A percentile compares a stretch with the other conserved stretches of the same genome.
Conservation (phyloP, 2,329 filamentous ascomycete species). For the Xylaria sp. region DNA sequence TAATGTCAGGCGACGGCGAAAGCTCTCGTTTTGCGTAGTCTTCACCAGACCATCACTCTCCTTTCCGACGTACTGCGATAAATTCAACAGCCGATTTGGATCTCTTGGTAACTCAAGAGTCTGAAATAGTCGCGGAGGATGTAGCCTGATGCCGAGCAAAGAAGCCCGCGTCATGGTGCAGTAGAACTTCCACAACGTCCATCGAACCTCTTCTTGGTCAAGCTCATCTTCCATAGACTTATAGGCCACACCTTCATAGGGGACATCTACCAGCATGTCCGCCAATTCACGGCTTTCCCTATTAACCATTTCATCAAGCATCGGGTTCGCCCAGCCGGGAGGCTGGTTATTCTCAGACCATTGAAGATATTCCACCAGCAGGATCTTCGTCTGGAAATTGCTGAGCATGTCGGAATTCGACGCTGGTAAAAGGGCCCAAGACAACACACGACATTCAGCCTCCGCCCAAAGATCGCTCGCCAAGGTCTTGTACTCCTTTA, state of each 20-base stretch:
- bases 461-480: constrained; percentile 16
- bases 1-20: constrained; percentile 10
- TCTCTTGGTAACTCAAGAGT: constrained; percentile 25
- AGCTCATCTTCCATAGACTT: constrained; percentile 18
- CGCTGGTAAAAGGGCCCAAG: constrained; percentile 3
- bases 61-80: background rate
- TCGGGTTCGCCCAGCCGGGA: constrained; percentile 8
- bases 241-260: background rate
- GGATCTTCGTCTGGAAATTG: constrained; percentile 27
- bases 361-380: constrained; percentile 25
- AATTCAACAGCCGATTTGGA: constrained; percentile 5
- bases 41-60: background rate
- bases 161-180: constrained; percentile 21
- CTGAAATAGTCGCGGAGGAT: constrained; percentile 21
- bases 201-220: constrained; percentile 22
- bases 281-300: background rate
- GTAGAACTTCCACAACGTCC: constrained; percentile 32
- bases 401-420: background rate
- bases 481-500: constrained; percentile 28
- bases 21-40: background rate
- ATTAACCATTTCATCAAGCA: constrained; percentile 18
- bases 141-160: constrained; percentile 21
- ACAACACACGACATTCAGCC: background rate
- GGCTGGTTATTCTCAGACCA: constrained; percentile 14
- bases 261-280: constrained; percentile 6